Evolutionary conservation across 176 grass and related monocot species (phyloP), one percentile per base, ranked within the genome.

Genomic region (Cenchrus fungigraminus): DNA sequence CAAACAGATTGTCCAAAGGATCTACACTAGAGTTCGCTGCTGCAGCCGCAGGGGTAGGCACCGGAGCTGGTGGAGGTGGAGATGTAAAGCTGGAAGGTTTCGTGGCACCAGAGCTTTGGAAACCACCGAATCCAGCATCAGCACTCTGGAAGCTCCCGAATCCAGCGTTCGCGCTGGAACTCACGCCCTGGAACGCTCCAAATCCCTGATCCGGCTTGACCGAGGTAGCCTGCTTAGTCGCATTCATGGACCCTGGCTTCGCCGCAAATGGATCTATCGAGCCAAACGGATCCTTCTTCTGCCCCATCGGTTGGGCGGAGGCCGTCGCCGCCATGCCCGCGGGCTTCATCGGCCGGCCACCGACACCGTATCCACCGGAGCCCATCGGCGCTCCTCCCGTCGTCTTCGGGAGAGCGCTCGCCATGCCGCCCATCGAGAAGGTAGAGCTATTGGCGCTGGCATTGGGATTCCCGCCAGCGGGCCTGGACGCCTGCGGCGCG

Each of bases 211-310:
- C 86, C 28, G 71, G 50, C 29, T 90, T 86, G 86, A 73, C 83
- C 3, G 88, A 82, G 65, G 75, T 74, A 56, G 53, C 12, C 71
- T 85, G 82, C 62, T 85, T 83, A 9, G 58, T 29, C 14, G 88
- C 57, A 69, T 76, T 82, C 88, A 92, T 88, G n/a, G 82, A 68
- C 50, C 74, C 76, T 25, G 83, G 86, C 69, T 88, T 94, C 1
- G 91, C 76, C 28, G 88, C 90, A 40, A 99, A 91, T 45, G 90
- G 93, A 51, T 92, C 77, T 76, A 96, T 94, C 29, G 88, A 96
- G 11, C 87, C 97, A 74, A 99, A 97, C 2, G 94, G 97, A 85
- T 94, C 97, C 87, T 84, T 91, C 75, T 90, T 92, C 83, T 90
- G 79, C 80, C 66, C 75, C 69, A 87, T 93, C 17, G 80, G 68